Base-by-base conservation (phyloP, 768 basidiomycete genomes). In the Boletus vermiculosoides region DNA sequence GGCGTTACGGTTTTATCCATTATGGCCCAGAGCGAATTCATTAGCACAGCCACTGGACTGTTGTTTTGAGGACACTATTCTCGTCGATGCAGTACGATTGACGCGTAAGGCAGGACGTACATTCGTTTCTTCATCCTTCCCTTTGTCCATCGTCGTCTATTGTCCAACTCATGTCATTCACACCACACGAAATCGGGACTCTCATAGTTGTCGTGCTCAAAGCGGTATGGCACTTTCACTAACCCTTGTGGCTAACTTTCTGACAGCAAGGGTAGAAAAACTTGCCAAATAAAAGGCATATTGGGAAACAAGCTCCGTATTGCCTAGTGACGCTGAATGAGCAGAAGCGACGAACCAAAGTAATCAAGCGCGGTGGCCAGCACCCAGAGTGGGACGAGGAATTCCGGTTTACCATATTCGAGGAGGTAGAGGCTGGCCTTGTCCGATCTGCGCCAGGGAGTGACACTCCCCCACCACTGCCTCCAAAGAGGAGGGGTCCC, bases 301-400 rank as follows among this genome's bases (percentile, higher is more conserved):
- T 94, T 46, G 92, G 92, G 62, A 99, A 99, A 75, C 97, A 98
- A 73, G 94, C 98, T 71, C 97, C 97, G 0, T 99, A 96, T 73
- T 97, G 94, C 63, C 76, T 85, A 23, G 82, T 96, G 25, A 77
- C 80, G 4, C 77, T 94, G 51, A 88, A 92, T 67, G 85, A 86
- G 49, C 88, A 94, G 72, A 94, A 87, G 66, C 84, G 87, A 56
- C 82, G 91, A 50, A 98, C 96, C 5, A 92, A 89, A 71, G 86
- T 93, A n/a, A 88, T 98, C 71, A 95, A 92, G 70, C 88, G 93
- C 31, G 97, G 97, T 49, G 97, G 97, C 18, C 97, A 99, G 71
- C 94, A 97, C 72, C 97, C 97, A 6, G 94, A 94, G 74, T 99
- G 97, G 95, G 97, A 99, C 69, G 94, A 97, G 66, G 97, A 99